These are phyloP conservation scores for Populus hybrid DNA, from an alignment of 441 rosid genomes.

Conservation along the genomic window DNA sequence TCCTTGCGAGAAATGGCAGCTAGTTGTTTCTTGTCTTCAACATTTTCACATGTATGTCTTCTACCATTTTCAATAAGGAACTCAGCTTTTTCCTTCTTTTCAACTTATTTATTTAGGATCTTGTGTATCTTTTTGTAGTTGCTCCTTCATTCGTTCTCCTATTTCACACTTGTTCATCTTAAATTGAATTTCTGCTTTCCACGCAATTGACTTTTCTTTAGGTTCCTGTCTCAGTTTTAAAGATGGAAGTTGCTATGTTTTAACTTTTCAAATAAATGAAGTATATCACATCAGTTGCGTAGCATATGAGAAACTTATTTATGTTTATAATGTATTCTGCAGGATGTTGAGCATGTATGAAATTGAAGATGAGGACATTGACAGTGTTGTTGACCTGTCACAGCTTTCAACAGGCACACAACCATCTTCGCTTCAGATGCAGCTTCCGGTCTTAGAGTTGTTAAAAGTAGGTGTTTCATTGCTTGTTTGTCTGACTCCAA, in stretches of 20 bases:
- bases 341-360: slow-evolving; percentile 92
- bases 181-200: neutral
- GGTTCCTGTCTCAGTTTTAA: neutral
- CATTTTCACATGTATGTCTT: slow-evolving; percentile 86
- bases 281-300: neutral
- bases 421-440: slow-evolving; percentile 64
- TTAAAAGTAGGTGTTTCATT: slow-evolving; percentile 60
- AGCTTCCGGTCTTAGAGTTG: slow-evolving; percentile 86
- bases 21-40: slow-evolving; percentile 91
- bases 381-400: slow-evolving; percentile 54
- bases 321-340: slow-evolving; percentile 23
- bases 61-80: slow-evolving; percentile 8
- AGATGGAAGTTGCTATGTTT: slow-evolving; percentile 1
- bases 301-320: neutral
- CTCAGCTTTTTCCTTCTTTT: slow-evolving; percentile 7
- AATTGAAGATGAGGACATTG: slow-evolving; percentile 79
- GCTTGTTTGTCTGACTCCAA: slow-evolving; percentile 10
- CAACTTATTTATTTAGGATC: neutral
- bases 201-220: neutral
- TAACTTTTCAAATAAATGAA: neutral
- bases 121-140: neutral
- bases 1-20: slow-evolving; percentile 94
- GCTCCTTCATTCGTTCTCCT: neutral
- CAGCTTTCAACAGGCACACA: slow-evolving; percentile 45
- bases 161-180: neutral